Conservation (phyloP, 768 basidiomycete genomes). For the Gyrodon lividus region DNA sequence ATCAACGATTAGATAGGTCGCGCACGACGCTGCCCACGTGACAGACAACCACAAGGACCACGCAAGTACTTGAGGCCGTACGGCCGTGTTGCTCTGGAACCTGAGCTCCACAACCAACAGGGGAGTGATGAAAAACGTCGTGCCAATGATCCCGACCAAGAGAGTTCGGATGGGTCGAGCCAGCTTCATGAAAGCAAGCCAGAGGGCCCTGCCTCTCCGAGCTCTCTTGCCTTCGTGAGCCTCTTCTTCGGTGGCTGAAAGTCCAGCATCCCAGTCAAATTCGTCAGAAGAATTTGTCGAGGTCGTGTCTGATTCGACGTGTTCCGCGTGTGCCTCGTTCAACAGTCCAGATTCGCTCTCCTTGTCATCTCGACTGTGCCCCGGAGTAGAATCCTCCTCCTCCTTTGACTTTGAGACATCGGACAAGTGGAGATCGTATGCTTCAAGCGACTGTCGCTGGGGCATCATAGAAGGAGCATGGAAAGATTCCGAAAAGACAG, state of each 20-base stretch:
- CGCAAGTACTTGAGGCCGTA: constrained; percentile 55
- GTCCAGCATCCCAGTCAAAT: constrained; percentile 72
- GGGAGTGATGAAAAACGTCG: constrained; percentile 65
- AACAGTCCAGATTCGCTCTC: constrained; percentile 6
- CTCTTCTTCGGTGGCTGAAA: constrained; percentile 30
- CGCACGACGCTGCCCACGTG: constrained; percentile 60
- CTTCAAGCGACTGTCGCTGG: constrained; percentile 9
- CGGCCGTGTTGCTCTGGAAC: constrained; percentile 45
- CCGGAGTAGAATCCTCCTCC: neutral
- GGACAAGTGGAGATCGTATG: constrained; percentile 5
- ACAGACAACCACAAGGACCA: constrained; percentile 71
- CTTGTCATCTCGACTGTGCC: constrained; percentile 9
- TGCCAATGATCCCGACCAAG: constrained; percentile 57
- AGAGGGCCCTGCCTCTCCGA: constrained; percentile 60
- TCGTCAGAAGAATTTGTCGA: constrained; percentile 65
- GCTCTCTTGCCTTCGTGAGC: constrained; percentile 40
- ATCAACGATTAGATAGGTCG: constrained; percentile 65
- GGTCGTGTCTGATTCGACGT: constrained; percentile 34
- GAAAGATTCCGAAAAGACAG: too few relatives aligned
- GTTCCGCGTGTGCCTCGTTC: constrained; percentile 6
- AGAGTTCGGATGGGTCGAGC: constrained; percentile 58
- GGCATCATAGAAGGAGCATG: constrained; percentile 15
- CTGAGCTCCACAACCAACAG: constrained; percentile 65
- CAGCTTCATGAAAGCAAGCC: constrained; percentile 65
- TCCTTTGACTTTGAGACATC: constrained; percentile 10